Percentiles rank a stretch among this genome's conserved stretches.
These are phyloP conservation scores for Rubus parviflorus DNA, from an alignment of 306 rosid species.

Conservation along the genomic window DNA sequence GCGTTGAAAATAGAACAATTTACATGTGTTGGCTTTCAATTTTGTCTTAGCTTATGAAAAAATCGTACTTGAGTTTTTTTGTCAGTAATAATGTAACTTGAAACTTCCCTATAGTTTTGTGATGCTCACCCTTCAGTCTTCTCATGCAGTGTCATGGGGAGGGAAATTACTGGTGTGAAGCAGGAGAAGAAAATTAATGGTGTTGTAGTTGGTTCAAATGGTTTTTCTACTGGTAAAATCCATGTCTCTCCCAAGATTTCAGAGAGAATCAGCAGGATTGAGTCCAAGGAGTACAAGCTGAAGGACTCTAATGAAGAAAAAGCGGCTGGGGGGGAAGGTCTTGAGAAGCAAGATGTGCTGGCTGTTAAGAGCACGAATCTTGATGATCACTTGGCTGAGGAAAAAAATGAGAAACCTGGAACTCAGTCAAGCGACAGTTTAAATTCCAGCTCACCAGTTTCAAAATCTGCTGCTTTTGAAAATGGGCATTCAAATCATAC, in stretches of 20 bases:
- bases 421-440: conserved; percentile 38
- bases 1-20: background rate
- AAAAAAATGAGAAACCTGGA: conserved; percentile 50
- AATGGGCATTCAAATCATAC: conserved; percentile 46
- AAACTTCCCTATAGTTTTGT: conserved; percentile 9
- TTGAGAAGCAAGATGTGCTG: conserved; percentile 45
- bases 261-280: conserved; percentile 42
- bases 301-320: conserved; percentile 55
- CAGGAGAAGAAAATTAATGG: conserved; percentile 53
- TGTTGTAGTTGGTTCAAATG: conserved; percentile 36
- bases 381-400: conserved; percentile 40
- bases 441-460: conserved; percentile 44
- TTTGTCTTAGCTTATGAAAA: conserved; percentile 3
- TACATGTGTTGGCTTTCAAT: background rate
- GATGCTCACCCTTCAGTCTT: conserved; percentile 25
- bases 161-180: conserved; percentile 72
- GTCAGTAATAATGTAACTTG: background rate
- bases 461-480: conserved; percentile 40
- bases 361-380: conserved; percentile 48
- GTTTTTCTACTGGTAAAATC: conserved; percentile 46
- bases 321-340: conserved; percentile 38
- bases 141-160: conserved; percentile 81
- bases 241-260: conserved; percentile 63
- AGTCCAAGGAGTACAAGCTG: conserved; percentile 60
- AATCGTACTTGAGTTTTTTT: background rate